Conservation (phyloP, 306 rosid genomes). For the Pueraria montana region DNA sequence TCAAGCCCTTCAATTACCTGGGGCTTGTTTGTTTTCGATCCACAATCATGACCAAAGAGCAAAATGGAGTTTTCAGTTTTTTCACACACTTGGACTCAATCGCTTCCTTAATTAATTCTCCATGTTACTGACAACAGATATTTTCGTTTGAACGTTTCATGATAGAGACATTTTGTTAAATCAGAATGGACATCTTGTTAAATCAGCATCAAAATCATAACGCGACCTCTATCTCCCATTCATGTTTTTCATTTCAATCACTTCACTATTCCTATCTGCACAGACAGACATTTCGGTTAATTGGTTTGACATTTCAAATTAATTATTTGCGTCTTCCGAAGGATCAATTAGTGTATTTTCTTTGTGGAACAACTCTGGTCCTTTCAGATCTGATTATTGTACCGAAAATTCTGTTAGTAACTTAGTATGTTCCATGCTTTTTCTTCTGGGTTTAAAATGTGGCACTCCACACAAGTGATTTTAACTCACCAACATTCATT, state of each 20-base stretch:
- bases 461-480: constrained; percentile 2
- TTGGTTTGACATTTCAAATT: background rate
- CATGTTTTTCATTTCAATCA: constrained; percentile 50
- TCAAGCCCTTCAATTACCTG: constrained; percentile 39
- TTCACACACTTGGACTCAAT: background rate
- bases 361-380: constrained; percentile 6
- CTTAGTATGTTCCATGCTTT: background rate
- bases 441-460: constrained; percentile 37
- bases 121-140: constrained; percentile 3
- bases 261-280: constrained; percentile 11
- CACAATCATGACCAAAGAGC: constrained; percentile 44
- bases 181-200: constrained; percentile 38
- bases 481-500: background rate
- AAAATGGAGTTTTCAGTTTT: constrained; percentile 28
- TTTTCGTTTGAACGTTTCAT: constrained; percentile 39
- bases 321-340: constrained; percentile 6
- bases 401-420: background rate
- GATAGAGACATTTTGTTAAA: constrained; percentile 42
- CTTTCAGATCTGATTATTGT: constrained; percentile 49
- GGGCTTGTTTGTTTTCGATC: constrained; percentile 16
- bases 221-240: constrained; percentile 14
- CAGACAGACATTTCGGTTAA: constrained; percentile 1
- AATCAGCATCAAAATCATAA: constrained; percentile 26
- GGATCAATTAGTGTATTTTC: constrained; percentile 9
- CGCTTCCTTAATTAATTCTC: constrained; percentile 4